phyloP scores from a whole-genome alignment of 345 rosid species.

The Eucalyptus victrix region DNA sequence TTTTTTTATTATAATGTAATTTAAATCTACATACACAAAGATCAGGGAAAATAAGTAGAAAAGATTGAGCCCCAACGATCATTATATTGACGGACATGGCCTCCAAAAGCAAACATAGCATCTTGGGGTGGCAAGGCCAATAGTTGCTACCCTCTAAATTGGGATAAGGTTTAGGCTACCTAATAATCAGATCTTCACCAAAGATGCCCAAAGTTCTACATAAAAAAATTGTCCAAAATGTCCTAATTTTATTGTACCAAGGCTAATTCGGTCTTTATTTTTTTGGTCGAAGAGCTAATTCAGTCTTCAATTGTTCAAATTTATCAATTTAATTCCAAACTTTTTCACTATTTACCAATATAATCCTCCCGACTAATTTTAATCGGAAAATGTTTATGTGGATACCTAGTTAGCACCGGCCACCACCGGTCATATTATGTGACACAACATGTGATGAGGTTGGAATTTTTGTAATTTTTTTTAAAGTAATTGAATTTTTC shows the following conservation, averaged over 20 bases:
- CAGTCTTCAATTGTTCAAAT: neutral
- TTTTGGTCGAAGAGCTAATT: neutral
- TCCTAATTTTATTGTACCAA: neutral
- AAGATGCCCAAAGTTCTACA: neutral
- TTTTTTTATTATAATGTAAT: neutral
- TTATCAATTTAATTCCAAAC: neutral
- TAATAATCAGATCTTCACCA: neutral
- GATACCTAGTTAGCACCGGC: no score
- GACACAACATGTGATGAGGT: no score
- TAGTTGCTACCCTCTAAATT: neutral
- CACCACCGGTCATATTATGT: rapidly evolving
- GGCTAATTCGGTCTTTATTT: neutral
- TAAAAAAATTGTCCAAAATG: neutral
- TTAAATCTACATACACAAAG: neutral
- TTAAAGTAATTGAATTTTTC: neutral
- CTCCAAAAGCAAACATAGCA: neutral
- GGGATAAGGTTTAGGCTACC: neutral
- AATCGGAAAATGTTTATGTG: neutral
- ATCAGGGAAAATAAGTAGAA: neutral
- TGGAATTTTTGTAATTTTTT: neutral
- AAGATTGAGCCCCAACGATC: neutral
- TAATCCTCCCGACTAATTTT: neutral
- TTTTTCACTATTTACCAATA: neutral
- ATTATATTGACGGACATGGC: neutral
- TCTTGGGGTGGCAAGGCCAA: neutral